A percentile compares a stretch with the other conserved stretches of the same genome.
Evolutionary conservation across 2,329 filamentous ascomycete genomes (phyloP).

Genomic region (Claviceps capensis): DNA sequence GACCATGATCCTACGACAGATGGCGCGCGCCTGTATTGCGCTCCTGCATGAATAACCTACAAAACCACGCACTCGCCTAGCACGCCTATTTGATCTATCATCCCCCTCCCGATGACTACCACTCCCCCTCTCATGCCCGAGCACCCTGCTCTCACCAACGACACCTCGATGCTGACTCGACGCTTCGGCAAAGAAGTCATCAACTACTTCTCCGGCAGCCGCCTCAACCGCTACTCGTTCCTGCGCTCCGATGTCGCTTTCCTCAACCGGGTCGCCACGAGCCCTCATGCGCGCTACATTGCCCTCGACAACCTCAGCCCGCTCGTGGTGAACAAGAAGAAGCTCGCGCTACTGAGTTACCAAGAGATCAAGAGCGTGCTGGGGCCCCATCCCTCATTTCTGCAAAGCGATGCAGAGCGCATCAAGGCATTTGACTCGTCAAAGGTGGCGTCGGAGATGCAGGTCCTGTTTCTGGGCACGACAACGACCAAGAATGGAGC

Average conservation of each 20-base stretch:
- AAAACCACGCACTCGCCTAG: too few species aligned
- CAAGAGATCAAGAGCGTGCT: slow-evolving; percentile 58
- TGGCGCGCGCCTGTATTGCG: too few species aligned
- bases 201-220: slow-evolving; percentile 74
- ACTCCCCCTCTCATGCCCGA: slow-evolving; percentile 25
- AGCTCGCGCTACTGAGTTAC: slow-evolving; percentile 55
- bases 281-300: slow-evolving; percentile 57
- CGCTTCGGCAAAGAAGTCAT: slow-evolving; percentile 69
- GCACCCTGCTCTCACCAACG: slow-evolving; percentile 28
- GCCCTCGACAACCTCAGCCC: slow-evolving; percentile 69
- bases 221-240: slow-evolving; percentile 68
- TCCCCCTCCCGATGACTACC: slow-evolving; percentile 16
- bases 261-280: slow-evolving; percentile 50
- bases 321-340: slow-evolving; percentile 40
- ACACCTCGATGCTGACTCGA: slow-evolving; percentile 55
- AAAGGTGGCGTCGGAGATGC: slow-evolving; percentile 41
- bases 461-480: slow-evolving; percentile 74
- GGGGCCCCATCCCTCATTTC: slow-evolving; percentile 53
- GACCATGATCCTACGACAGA: too few species aligned
- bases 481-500: slow-evolving; percentile 38
- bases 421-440: slow-evolving; percentile 70
- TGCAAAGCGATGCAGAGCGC: slow-evolving; percentile 55
- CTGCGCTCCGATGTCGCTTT: slow-evolving; percentile 59
- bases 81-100: too few species aligned
- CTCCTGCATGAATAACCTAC: too few species aligned